Evolutionary conservation across 768 basidiomycete genomes (phyloP).

Genomic region (Russula vinacea): DNA sequence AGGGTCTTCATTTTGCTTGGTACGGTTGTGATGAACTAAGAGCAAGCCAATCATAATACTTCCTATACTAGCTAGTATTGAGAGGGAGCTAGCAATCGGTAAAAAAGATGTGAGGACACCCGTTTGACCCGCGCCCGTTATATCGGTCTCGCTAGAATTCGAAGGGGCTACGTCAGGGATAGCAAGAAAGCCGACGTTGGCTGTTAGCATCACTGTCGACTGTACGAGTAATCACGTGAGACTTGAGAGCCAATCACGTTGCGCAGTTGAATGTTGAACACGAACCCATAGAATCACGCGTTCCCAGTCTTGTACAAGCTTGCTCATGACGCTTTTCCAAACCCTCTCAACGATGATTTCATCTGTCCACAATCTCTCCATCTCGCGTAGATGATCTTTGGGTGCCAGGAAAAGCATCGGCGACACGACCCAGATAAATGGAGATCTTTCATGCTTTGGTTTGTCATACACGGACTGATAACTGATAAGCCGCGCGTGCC

Average conservation of each 20-base stretch:
- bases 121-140: not conserved
- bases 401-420: slow-evolving; percentile 23
- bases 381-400: slow-evolving; percentile 11
- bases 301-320: slow-evolving; percentile 13
- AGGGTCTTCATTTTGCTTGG: slow-evolving; percentile 37
- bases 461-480: slow-evolving; percentile 4
- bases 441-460: not conserved
- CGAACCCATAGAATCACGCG: slow-evolving; percentile 19
- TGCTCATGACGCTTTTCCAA: slow-evolving; percentile 21
- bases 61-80: slow-evolving; percentile 5
- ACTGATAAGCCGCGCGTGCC: slow-evolving; percentile 12
- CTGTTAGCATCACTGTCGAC: slow-evolving; percentile 39
- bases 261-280: not conserved
- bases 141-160: not conserved
- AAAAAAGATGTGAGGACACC: not conserved
- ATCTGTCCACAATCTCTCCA: slow-evolving; percentile 17
- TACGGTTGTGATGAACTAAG: slow-evolving; percentile 35
- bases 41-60: slow-evolving; percentile 5
- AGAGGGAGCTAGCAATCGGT: not conserved
- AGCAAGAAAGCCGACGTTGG: slow-evolving; percentile 40
- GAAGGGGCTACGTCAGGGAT: slow-evolving; percentile 33
- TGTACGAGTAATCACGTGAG: slow-evolving; percentile 15
- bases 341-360: slow-evolving; percentile 11
- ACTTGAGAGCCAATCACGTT: not conserved
- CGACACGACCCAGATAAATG: slow-evolving; percentile 20